Percentiles rank a stretch among this genome's conserved stretches.
Conservation (phyloP, 441 rosid genomes). For the Croton laevigatus region DNA sequence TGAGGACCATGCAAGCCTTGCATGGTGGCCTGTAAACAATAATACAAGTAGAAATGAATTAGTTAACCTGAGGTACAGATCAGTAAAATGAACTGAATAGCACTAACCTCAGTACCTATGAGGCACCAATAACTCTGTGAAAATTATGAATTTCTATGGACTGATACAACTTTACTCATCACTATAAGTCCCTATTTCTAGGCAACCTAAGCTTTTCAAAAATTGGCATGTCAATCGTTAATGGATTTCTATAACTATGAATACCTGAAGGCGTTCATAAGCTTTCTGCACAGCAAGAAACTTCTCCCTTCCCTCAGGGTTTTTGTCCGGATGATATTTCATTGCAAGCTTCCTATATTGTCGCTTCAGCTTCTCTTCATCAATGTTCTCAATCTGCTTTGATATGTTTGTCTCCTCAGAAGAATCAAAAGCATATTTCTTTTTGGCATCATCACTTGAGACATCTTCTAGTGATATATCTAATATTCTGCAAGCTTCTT, state of each 20-base stretch:
- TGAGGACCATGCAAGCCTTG: slow-evolving; percentile 99
- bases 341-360: slow-evolving; percentile 99
- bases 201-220: neutral
- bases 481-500: slow-evolving; percentile 93
- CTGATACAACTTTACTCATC: neutral
- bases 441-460: slow-evolving; percentile 48
- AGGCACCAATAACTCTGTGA: neutral
- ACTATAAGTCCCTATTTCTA: neutral
- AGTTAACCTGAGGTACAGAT: neutral
- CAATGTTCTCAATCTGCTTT: slow-evolving; percentile 93
- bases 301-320: slow-evolving; percentile 99
- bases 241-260: neutral
- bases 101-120: neutral
- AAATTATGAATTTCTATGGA: neutral
- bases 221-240: neutral
- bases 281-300: slow-evolving; percentile 99
- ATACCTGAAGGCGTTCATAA: slow-evolving; percentile 98
- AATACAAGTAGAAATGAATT: neutral
- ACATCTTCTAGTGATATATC: slow-evolving; percentile 88
- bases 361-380: slow-evolving; percentile 98
- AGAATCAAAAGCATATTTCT: slow-evolving; percentile 38
- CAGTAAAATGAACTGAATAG: neutral
- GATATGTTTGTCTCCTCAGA: slow-evolving; percentile 68
- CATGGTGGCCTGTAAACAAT: slow-evolving; percentile 83
- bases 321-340: slow-evolving; percentile 99